Percentiles rank a stretch among this genome's conserved stretches.
Conservation (phyloP, 2,329 filamentous ascomycete genomes). For the Fusarium buharicum region DNA sequence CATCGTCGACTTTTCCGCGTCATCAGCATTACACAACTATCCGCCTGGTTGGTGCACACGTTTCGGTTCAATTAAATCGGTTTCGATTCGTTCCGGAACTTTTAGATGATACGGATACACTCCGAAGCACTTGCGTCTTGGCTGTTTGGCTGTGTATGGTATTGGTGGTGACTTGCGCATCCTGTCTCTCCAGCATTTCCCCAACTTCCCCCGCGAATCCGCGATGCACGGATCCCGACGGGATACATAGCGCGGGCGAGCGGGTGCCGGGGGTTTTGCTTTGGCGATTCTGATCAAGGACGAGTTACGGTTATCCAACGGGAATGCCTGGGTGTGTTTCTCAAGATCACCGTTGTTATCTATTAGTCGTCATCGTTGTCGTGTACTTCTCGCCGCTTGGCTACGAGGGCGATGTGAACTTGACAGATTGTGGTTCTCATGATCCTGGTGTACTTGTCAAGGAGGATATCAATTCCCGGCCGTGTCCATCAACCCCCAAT, state of each 20-base stretch:
- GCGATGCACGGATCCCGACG: conserved; percentile 44
- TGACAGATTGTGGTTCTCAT: not conserved
- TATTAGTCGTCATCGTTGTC: conserved; percentile 1
- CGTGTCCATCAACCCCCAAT: conserved; percentile 11
- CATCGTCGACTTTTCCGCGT: conserved; percentile 28
- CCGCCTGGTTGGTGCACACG: conserved; percentile 36
- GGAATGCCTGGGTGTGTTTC: not conserved
- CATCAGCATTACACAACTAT: conserved; percentile 25
- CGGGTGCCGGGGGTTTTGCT: conserved; percentile 38
- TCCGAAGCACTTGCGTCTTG: conserved; percentile 27
- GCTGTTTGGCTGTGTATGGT: conserved; percentile 16
- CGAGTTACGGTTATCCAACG: not conserved
- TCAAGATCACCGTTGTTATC: not conserved
- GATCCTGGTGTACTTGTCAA: not conserved
- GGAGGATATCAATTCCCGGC: conserved; percentile 3
- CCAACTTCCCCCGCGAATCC: conserved; percentile 46
- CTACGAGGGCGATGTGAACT: not conserved
- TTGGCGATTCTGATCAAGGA: conserved; percentile 1
- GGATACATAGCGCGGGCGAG: conserved; percentile 42
- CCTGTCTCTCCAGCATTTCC: conserved; percentile 40
- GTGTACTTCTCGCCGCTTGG: not conserved
- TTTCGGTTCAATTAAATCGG: conserved; percentile 15
- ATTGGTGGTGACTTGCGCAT: conserved; percentile 31
- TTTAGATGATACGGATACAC: conserved; percentile 27
- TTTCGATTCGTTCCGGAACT: conserved; percentile 21